Evolutionary conservation across 306 rosid species (phyloP).

Genomic region (Begonia masoniana): DNA sequence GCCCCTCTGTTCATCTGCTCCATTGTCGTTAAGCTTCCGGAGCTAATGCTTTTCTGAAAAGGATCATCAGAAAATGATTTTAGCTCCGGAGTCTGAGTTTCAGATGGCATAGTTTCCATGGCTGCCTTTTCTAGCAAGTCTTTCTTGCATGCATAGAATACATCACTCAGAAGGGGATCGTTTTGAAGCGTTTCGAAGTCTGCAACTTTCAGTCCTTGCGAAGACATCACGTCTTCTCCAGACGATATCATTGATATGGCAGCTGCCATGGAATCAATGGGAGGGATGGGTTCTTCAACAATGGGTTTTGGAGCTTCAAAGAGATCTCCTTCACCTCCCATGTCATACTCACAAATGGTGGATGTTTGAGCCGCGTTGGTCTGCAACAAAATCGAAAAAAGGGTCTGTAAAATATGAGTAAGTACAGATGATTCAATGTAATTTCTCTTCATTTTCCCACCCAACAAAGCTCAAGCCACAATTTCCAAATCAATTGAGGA

Average conservation of each 20-base stretch:
- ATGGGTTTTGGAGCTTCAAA: slow-evolving; percentile 92
- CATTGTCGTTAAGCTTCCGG: slow-evolving; percentile 64
- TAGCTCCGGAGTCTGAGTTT: slow-evolving; percentile 41
- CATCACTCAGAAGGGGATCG: slow-evolving; percentile 78
- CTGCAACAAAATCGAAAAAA: background rate
- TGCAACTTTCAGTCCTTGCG: slow-evolving; percentile 48
- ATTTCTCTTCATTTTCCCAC: too few species aligned
- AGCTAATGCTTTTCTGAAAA: slow-evolving; percentile 61
- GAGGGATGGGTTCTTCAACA: slow-evolving; percentile 44
- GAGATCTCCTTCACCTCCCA: slow-evolving; percentile 88
- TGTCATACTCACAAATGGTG: slow-evolving; percentile 63
- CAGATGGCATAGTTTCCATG: slow-evolving; percentile 35
- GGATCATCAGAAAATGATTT: slow-evolving; percentile 29
- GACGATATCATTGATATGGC: slow-evolving; percentile 73
- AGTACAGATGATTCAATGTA: too few species aligned
- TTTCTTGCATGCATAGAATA: slow-evolving; percentile 60
- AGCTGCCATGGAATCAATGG: slow-evolving; percentile 54
- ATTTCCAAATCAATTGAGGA: too few species aligned
- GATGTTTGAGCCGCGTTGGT: slow-evolving; percentile 20
- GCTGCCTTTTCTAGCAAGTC: slow-evolving; percentile 70
- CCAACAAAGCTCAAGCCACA: too few species aligned
- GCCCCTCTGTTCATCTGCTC: slow-evolving; percentile 62
- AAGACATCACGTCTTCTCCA: slow-evolving; percentile 50
- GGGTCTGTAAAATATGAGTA: background rate
- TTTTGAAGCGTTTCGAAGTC: slow-evolving; percentile 66